These are phyloP conservation scores for Metarhizium rileyi DNA, from an alignment of 2,329 filamentous ascomycete genomes.

Conservation along the genomic window DNA sequence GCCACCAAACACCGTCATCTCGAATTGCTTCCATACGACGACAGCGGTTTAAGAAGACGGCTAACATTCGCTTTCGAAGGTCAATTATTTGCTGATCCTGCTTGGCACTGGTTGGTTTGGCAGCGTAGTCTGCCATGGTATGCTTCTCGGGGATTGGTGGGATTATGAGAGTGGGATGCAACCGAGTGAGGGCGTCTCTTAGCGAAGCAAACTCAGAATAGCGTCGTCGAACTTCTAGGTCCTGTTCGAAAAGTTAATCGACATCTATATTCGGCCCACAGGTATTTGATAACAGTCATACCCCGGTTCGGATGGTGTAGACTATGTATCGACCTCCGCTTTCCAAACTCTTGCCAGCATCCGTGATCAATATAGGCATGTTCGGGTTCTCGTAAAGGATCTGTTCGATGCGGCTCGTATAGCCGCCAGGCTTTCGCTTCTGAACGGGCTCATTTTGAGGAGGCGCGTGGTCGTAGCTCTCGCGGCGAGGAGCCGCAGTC, in stretches of 20 bases:
- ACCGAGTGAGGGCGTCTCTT: conserved; percentile 74
- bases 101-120: conserved; percentile 95
- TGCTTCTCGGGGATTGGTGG: conserved; percentile 98
- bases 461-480: conserved; percentile 39
- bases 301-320: conserved; percentile 91
- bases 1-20: conserved; percentile 94
- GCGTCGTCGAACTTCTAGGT: conserved; percentile 85
- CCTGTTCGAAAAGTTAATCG: conserved; percentile 40
- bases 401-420: conserved; percentile 93
- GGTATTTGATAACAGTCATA: conserved; percentile 31
- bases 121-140: conserved; percentile 96
- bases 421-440: conserved; percentile 71
- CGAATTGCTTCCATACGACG: conserved; percentile 84
- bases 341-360: conserved; percentile 91
- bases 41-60: conserved; percentile 90
- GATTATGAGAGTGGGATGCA: conserved; percentile 91
- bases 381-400: conserved; percentile 93
- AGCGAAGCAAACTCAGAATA: conserved; percentile 96
- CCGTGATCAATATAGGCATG: conserved; percentile 80
- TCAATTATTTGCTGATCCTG: conserved; percentile 97
- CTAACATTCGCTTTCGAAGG: conserved; percentile 89
- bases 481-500: conserved; percentile 17
- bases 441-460: conserved; percentile 35
- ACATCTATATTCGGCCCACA: neutral
- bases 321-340: conserved; percentile 90